phyloP scores from a whole-genome alignment of 2,329 filamentous ascomycete genomes.

The Bertia moriformis region DNA sequence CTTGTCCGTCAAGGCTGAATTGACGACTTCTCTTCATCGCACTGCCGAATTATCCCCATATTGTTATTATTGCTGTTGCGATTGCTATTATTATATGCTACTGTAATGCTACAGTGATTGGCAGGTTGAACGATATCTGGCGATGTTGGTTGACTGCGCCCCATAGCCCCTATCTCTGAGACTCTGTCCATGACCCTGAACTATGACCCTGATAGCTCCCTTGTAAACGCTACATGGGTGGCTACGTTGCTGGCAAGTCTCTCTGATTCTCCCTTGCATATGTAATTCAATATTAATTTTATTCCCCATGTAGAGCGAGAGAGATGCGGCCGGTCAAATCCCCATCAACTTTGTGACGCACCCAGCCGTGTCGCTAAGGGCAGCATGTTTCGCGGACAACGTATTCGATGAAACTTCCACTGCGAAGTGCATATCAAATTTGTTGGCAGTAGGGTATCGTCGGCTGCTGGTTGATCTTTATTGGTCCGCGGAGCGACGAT shows the following conservation, averaged over 20 bases:
- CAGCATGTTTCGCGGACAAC: not conserved
- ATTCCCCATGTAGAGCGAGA: not conserved
- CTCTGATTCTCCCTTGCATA: not conserved
- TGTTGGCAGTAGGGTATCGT: not conserved
- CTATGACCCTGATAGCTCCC: not conserved
- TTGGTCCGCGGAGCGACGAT: not conserved
- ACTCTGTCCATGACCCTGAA: not conserved
- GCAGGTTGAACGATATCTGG: too few species aligned
- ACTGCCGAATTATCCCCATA: too few species aligned
- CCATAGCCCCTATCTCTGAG: too few species aligned
- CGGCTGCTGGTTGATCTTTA: not conserved
- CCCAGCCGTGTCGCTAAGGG: not conserved
- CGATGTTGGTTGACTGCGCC: too few species aligned
- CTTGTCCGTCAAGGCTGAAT: too few species aligned
- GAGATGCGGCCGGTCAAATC: not conserved
- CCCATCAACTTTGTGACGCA: not conserved
- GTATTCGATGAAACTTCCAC: not conserved
- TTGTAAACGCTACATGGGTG: not conserved
- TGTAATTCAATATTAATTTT: not conserved
- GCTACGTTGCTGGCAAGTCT: not conserved
- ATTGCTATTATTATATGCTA: too few species aligned
- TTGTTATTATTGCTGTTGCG: too few species aligned
- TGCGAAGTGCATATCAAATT: not conserved
- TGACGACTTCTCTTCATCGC: too few species aligned
- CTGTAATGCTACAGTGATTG: too few species aligned